A percentile compares a stretch with the other conserved stretches of the same genome.
phyloP scores from a whole-genome alignment of 202 grass and related monocot genomes.

The Miscanthus sacchariflorus region DNA sequence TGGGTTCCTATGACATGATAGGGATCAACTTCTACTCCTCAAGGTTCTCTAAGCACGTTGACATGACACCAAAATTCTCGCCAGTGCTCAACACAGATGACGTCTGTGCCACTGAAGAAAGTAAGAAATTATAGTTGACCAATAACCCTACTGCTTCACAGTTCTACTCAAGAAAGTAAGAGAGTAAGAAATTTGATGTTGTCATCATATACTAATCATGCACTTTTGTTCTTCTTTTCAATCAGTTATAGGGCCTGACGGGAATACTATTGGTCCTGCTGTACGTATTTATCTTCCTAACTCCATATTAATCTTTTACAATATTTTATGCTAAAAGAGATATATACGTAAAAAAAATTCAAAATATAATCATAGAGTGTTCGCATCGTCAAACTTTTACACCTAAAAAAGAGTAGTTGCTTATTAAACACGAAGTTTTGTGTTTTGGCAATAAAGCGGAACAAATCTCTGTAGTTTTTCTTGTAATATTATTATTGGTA shows the following conservation, averaged over 20 bases:
- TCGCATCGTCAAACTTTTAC: no score
- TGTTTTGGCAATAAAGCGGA: neutral
- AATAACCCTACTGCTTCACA: neutral
- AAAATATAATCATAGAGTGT: neutral
- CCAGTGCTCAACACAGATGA: neutral
- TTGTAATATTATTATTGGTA: neutral
- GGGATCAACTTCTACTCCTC: conserved; percentile 51
- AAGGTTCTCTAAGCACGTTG: neutral
- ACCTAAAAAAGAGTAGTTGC: no score
- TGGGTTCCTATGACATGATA: neutral
- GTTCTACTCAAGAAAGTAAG: neutral
- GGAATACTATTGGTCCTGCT: neutral
- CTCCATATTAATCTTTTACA: no score
- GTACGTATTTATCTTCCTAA: neutral
- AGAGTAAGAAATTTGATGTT: no score
- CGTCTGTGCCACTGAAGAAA: rapidly evolving
- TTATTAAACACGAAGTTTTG: neutral
- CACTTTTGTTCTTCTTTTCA: neutral
- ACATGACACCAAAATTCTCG: neutral
- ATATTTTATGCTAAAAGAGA: no score
- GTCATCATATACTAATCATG: neutral
- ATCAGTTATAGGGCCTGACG: neutral
- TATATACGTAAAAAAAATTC: no score
- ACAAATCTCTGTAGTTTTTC: neutral
- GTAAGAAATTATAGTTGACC: neutral